Evolutionary conservation across 495 filamentous ascomycete species (phyloP).

Genomic region (Penicillium tannophilum): DNA sequence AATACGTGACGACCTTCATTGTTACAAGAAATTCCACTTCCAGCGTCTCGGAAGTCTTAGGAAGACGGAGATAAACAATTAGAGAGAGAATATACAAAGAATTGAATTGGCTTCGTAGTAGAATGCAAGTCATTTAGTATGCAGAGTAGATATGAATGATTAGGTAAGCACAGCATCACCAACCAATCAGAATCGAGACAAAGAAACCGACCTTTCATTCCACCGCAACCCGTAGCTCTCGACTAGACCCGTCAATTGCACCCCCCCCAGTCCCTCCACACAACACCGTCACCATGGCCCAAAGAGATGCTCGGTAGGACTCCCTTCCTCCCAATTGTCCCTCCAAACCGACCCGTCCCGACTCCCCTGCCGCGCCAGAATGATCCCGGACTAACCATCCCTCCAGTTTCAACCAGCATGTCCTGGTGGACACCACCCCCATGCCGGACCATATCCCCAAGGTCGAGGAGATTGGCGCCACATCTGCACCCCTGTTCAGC

Average conservation of each 20-base stretch:
- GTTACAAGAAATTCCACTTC: too few relatives aligned
- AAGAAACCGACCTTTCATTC: conserved; percentile 38
- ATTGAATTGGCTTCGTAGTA: too few relatives aligned
- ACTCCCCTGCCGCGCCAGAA: conserved; percentile 9
- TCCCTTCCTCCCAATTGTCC: not conserved
- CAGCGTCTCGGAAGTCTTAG: too few relatives aligned
- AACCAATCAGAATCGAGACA: conserved; percentile 35
- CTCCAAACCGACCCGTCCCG: not conserved
- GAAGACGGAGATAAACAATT: too few relatives aligned
- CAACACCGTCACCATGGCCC: conserved; percentile 47
- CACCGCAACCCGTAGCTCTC: conserved; percentile 34
- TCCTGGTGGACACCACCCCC: conserved; percentile 94
- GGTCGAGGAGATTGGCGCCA: conserved; percentile 88
- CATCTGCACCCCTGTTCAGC: conserved; percentile 85
- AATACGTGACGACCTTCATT: too few relatives aligned
- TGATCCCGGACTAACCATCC: conserved; percentile 27
- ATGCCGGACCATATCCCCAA: conserved; percentile 87
- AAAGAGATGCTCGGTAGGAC: conserved; percentile 51
- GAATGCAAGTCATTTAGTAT: too few relatives aligned
- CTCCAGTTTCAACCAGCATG: conserved; percentile 85
- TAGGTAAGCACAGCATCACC: conserved; percentile 17
- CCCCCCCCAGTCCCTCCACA: conserved; percentile 13
- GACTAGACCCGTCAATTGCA: conserved; percentile 29
- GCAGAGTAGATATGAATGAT: conserved; percentile 4
- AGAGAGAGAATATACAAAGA: too few relatives aligned